Evolutionary conservation across 2,329 filamentous ascomycete genomes (phyloP), one percentile per base, ranked within the genome.

Genomic region (Penicillium sp.): DNA sequence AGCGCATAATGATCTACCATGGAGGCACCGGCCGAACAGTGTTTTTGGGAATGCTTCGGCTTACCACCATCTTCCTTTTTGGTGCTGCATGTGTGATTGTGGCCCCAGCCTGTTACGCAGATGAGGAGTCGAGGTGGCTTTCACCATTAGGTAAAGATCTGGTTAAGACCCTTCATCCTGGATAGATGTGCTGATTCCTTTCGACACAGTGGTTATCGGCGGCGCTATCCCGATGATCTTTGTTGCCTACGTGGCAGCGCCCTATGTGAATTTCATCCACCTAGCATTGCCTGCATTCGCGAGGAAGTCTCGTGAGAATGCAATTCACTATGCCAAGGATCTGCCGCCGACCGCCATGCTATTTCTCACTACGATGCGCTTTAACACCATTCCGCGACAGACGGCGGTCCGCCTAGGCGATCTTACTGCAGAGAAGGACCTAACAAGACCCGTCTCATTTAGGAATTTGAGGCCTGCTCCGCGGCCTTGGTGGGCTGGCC

Each of bases 191-290:
- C 35, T 54, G 6, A 52, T 18, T 15, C 15, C 23, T 28, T 1
- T 9, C 33, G 27, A 10, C 31, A 10, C 55, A 86, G 82, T 83
- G 49, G 70, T 80, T 42, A 61, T 81, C 44, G 81, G 78, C 53
- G 82, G 85, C 58, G 66, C 84, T 32, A 68, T 87, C 7, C 88
- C 88, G 2, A 72, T 89, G 59, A 49, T 81, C 31, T 81, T 84
- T 61, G 76, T 89, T 20, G 75, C 79, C 31, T 86, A 83, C 66
- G 79, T 79, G 41, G 82, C 84, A 1, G 76, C 81, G 0, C 86
- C 88, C 3, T 88, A 87, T 62, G 87, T 92, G 6, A 82, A 83
- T 35, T 83, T 84, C 62, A 77, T 93, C 52, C 82, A 87, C 67
- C 72, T 93, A 43, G 79, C 80, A 20, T 75, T 91, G 1, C 89